These are phyloP conservation scores for Alectoria sarmentosa DNA, from an alignment of 495 filamentous ascomycete species.

Conservation along the genomic window DNA sequence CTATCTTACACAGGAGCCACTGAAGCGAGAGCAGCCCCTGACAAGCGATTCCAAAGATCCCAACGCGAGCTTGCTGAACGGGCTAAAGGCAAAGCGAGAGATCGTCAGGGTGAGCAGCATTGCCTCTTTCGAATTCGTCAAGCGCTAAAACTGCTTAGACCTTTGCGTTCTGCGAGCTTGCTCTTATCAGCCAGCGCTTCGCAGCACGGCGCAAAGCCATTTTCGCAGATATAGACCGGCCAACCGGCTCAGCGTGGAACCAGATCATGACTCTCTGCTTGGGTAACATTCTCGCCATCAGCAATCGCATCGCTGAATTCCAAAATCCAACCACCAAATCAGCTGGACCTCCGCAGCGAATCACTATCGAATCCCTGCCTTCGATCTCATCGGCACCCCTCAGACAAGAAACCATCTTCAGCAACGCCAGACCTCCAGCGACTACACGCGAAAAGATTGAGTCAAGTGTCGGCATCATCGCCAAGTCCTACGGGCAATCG, in stretches of 20 bases:
- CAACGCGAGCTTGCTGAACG: conserved; percentile 81
- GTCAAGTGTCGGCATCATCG: conserved; percentile 45
- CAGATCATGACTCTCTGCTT: conserved; percentile 66
- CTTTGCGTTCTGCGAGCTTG: conserved; percentile 90
- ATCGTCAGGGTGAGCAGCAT: conserved; percentile 45
- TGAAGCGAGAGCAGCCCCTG: conserved; percentile 77
- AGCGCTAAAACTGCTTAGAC: conserved; percentile 38
- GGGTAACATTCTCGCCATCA: conserved; percentile 56
- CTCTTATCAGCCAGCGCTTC: conserved; percentile 66
- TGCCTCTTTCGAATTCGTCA: conserved; percentile 11
- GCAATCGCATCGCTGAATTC: conserved; percentile 53
- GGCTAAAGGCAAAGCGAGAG: conserved; percentile 67
- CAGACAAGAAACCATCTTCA: conserved; percentile 55
- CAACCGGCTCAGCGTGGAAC: conserved; percentile 68
- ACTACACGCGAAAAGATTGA: conserved; percentile 45
- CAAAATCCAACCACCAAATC: conserved; percentile 40
- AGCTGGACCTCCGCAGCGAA: conserved; percentile 29
- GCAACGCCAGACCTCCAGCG: conserved; percentile 38
- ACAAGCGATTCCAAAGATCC: conserved; percentile 81
- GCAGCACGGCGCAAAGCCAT: conserved; percentile 69
- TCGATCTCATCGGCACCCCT: conserved; percentile 42
- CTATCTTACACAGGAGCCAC: conserved; percentile 69
- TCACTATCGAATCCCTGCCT: conserved; percentile 39
- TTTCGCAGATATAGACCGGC: conserved; percentile 83
- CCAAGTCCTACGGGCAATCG: conserved; percentile 53